Base-by-base conservation (phyloP, 1,284 basidiomycete species). In the Pseudozyma thailandica region DNA sequence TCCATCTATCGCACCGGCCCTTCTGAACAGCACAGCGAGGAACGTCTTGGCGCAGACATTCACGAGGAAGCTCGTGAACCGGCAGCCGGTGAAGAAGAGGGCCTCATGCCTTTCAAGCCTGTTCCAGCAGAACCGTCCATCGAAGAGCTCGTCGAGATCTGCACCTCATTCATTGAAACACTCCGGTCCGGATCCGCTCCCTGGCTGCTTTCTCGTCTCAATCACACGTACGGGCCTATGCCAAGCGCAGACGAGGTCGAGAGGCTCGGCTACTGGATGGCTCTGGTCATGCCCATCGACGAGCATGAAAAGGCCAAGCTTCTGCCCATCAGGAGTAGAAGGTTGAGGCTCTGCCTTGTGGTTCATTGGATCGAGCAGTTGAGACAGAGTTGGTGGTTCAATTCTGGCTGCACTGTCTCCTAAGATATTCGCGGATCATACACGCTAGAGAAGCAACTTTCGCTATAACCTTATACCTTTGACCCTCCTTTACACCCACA, bases 321-420 rank as follows among this genome's bases (percentile, higher is more conserved):
- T n/a, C 85, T 97, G n/a, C 92, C 93, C 3, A 91, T 96, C 61
- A 89, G 90, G 64, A 91, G 89, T 56, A 86, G 91, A 1, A 87
- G 90, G 25, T 85, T 94, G 64, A 87, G 94, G 31, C 84, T 97
- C 46, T 86, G 90, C 59, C 86, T 97, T 72, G 90, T 95, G 57
- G 91, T 92, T 35, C 90, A 93, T 79, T 97, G 94, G 94, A 94
- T 97, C 75, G 92, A 95, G 79, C 88, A 89, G 80, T 84, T 92
- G 33, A 86, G 89, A 18, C 66, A 72, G 49, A 68, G 62, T 30
- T 76, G 74, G 74, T 76, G 74, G 74, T 87, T 84, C 71, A 82
- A 79, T 25, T 78, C 80, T 30, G 84, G 84, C 37, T 85, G 84
- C 56, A 76, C 77, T 18, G 71, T 81, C 31, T 72, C 63, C 3